Percentiles rank a stretch among this genome's conserved stretches.
phyloP scores from a whole-genome alignment of 2,329 filamentous ascomycete genomes.

The Raffaelea arxii region DNA sequence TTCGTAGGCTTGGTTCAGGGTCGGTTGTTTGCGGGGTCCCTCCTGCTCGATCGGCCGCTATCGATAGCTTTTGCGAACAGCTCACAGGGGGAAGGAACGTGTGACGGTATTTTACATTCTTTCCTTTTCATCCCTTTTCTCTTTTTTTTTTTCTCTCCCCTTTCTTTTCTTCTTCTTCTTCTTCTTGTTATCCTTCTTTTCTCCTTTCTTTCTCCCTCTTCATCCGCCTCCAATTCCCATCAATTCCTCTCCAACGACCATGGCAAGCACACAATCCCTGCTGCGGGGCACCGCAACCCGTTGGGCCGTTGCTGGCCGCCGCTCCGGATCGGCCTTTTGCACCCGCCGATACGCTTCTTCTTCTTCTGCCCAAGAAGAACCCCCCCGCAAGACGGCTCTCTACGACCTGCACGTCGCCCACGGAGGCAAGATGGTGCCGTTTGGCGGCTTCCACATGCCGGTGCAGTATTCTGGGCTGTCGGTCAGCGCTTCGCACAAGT shows the following conservation, averaged over 20 bases:
- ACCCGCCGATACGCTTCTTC: not conserved
- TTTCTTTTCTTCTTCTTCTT: not conserved
- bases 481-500: constrained; percentile 77
- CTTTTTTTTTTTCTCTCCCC: not conserved
- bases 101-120: too few species aligned
- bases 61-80: not conserved
- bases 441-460: constrained; percentile 87
- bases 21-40: too few species aligned
- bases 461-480: constrained; percentile 74
- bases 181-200: not conserved
- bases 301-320: not conserved
- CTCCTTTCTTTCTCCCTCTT: not conserved
- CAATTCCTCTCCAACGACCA: too few species aligned
- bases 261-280: not conserved
- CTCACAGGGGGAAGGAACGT: not conserved
- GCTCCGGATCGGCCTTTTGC: not conserved
- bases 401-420: constrained; percentile 42
- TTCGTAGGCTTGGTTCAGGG: too few species aligned
- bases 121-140: not conserved
- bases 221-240: not conserved
- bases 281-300: not conserved
- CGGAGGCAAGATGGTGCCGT: constrained; percentile 93
- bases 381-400: constrained; percentile 23
- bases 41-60: too few species aligned
- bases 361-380: not conserved